Percentiles rank a stretch among this genome's conserved stretches.
phyloP scores from a whole-genome alignment of 2,329 filamentous ascomycete species.

The Talaromyces pinophilus region DNA sequence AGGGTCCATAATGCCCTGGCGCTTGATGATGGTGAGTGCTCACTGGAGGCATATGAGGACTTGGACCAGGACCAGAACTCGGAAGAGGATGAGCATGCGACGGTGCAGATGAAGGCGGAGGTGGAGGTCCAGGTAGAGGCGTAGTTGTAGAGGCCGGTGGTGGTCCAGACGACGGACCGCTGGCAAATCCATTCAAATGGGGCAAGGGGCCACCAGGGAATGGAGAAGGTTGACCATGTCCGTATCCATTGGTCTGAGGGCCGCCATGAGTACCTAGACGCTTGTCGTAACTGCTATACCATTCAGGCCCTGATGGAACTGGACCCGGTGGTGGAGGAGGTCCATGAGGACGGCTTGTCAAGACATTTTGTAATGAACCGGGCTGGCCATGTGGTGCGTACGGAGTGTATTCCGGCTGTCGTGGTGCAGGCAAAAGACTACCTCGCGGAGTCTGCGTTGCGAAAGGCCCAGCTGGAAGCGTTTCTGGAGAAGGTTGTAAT shows the following conservation, averaged over 20 bases:
- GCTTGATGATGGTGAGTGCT: slow-evolving; percentile 39
- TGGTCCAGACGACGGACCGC: slow-evolving; percentile 15
- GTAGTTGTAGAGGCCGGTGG: slow-evolving; percentile 24
- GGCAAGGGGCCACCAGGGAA: slow-evolving; percentile 24
- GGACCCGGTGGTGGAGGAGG: slow-evolving; percentile 30
- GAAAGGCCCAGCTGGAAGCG: slow-evolving; percentile 9
- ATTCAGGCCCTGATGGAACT: slow-evolving; percentile 28
- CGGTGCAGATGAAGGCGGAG: slow-evolving; percentile 42
- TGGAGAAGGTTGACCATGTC: slow-evolving; percentile 22
- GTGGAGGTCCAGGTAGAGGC: slow-evolving; percentile 43
- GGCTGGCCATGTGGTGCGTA: slow-evolving; percentile 37
- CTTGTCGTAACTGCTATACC: slow-evolving; percentile 23
- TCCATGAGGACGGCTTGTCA: slow-evolving; percentile 30
- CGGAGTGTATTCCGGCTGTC: slow-evolving; percentile 35
- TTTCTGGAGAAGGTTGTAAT: slow-evolving; percentile 35
- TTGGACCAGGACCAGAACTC: slow-evolving; percentile 28
- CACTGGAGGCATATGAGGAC: slow-evolving; percentile 49
- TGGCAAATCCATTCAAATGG: slow-evolving; percentile 21
- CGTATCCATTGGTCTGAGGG: slow-evolving; percentile 23
- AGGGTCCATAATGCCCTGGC: slow-evolving; percentile 16
- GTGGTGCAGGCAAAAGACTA: slow-evolving; percentile 38
- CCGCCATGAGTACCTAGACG: slow-evolving; percentile 14
- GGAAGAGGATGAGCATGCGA: slow-evolving; percentile 29
- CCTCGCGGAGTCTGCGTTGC: slow-evolving; percentile 25
- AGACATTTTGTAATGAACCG: slow-evolving; percentile 33